phyloP scores from a whole-genome alignment of 257 asterid species.

The Capsicum rhomboideum region DNA sequence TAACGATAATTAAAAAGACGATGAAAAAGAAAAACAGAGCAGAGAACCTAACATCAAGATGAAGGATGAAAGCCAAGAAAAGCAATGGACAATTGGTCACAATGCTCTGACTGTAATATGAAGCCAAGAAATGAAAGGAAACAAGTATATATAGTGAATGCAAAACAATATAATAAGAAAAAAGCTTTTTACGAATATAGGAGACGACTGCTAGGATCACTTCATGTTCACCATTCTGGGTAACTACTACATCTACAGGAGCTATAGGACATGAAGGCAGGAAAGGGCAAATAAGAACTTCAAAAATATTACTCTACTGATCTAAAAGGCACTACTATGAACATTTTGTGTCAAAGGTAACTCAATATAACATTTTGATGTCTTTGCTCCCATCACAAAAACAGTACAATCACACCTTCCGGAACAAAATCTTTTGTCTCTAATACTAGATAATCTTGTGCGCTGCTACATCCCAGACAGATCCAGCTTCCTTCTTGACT shows the following conservation, averaged over 20 bases:
- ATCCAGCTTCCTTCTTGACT: too few species aligned
- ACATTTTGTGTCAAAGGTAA: not conserved
- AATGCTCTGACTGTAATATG: not conserved
- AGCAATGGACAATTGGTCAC: not conserved
- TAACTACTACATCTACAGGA: not conserved
- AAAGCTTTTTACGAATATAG: not conserved
- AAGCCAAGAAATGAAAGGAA: not conserved
- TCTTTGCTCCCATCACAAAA: not conserved
- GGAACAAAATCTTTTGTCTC: too few species aligned
- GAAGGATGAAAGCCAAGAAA: not conserved
- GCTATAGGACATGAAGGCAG: not conserved
- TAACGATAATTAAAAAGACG: too few species aligned
- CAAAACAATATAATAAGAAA: not conserved
- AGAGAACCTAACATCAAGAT: not conserved
- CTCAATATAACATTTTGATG: not conserved
- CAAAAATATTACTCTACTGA: not conserved
- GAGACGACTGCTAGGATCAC: not conserved
- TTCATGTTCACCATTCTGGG: not conserved
- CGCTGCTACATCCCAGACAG: too few species aligned
- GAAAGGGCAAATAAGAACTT: not conserved
- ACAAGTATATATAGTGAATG: not conserved
- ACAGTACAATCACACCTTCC: constrained; percentile 9
- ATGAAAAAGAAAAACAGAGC: not conserved
- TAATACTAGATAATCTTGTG: too few species aligned
- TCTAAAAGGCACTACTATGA: not conserved